phyloP scores from a whole-genome alignment of 2,329 filamentous ascomycete genomes.

The Metarhizium sp. region DNA sequence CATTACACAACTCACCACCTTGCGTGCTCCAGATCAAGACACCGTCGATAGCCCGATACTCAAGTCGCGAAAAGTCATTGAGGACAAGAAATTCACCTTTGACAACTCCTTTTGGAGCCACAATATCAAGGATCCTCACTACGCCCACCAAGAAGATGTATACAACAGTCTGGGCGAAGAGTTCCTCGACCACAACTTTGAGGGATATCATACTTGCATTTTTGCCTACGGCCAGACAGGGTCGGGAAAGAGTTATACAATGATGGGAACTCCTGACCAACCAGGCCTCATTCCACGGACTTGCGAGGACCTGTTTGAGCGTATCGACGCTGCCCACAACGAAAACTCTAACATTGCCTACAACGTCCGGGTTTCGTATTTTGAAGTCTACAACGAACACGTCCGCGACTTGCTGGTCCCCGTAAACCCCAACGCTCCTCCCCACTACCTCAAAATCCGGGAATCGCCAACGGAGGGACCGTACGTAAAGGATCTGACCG shows the following conservation, averaged over 20 bases:
- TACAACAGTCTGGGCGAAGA: constrained; percentile 93
- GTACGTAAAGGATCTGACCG: constrained; percentile 93
- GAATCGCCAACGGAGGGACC: constrained; percentile 92
- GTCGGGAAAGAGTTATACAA: constrained; percentile 96
- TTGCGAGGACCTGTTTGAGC: constrained; percentile 90
- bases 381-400: constrained; percentile 99
- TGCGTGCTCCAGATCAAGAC: constrained; percentile 54
- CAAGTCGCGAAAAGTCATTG: constrained; percentile 63
- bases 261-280: constrained; percentile 82
- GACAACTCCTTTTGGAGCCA: constrained; percentile 99
- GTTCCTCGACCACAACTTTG: constrained; percentile 98
- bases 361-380: constrained; percentile 95
- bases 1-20: constrained; percentile 70
- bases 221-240: constrained; percentile 98
- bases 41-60: constrained; percentile 40
- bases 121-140: constrained; percentile 67
- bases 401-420: constrained; percentile 88
- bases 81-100: constrained; percentile 90
- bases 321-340: constrained; percentile 68
- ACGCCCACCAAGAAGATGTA: constrained; percentile 85
- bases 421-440: constrained; percentile 56
- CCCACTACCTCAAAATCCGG: constrained; percentile 92
- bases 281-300: constrained; percentile 90
- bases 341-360: constrained; percentile 90
- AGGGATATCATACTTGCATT: constrained; percentile 98